Conservation (phyloP, 331 rosid species). For the Pyrus hybrid region DNA sequence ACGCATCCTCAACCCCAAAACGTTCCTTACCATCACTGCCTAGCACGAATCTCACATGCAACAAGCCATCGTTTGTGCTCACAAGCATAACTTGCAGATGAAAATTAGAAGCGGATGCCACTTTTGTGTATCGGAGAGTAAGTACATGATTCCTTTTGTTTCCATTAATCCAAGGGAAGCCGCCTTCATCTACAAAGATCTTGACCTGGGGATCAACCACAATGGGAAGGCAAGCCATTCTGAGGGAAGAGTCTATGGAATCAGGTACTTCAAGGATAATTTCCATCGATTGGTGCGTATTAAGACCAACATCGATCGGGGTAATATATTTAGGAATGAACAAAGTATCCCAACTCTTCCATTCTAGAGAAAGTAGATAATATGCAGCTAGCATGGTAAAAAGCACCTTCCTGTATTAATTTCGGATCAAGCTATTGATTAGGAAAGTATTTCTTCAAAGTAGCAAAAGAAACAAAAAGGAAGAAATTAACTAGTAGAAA, state of each 20-base stretch:
- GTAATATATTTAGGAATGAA: slow-evolving; percentile 34
- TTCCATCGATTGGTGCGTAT: slow-evolving; percentile 28
- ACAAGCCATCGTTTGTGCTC: background rate
- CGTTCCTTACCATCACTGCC: background rate
- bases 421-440: background rate
- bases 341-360: background rate
- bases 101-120: background rate
- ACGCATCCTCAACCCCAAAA: background rate
- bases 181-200: slow-evolving; percentile 38
- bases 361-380: background rate
- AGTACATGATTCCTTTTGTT: slow-evolving; percentile 26
- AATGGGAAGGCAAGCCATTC: slow-evolving; percentile 5
- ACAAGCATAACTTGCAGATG: background rate
- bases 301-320: slow-evolving; percentile 29
- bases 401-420: background rate
- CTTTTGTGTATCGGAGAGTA: background rate
- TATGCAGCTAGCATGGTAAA: background rate
- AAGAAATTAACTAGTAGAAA: background rate
- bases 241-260: slow-evolving; percentile 18
- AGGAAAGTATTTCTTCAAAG: background rate
- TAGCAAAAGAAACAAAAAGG: background rate
- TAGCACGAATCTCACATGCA: background rate
- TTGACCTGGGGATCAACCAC: slow-evolving; percentile 38
- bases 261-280: slow-evolving; percentile 24
- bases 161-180: slow-evolving; percentile 36